phyloP scores from a whole-genome alignment of 495 filamentous ascomycete species.

The Corynascus novoguineensis region DNA sequence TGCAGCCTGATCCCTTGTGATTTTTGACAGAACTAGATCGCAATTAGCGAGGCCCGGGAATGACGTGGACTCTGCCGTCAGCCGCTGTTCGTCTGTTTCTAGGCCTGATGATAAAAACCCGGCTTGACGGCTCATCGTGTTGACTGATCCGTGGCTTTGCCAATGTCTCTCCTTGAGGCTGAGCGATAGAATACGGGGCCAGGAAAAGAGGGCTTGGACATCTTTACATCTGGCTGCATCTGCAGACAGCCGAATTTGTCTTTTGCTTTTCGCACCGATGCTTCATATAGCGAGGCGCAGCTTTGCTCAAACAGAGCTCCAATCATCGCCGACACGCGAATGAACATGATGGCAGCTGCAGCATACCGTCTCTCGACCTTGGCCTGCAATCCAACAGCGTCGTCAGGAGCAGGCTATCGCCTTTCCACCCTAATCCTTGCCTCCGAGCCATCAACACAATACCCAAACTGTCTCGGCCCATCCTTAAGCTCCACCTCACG shows the following conservation, averaged over 20 bases:
- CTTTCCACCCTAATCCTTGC: constrained; percentile 65
- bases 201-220: too few species aligned
- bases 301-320: not conserved
- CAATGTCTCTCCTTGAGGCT: too few species aligned
- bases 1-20: not conserved
- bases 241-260: too few species aligned
- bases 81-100: constrained; percentile 12
- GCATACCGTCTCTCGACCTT: too few species aligned
- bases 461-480: constrained; percentile 73
- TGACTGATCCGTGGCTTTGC: not conserved
- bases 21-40: constrained; percentile 1
- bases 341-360: not conserved
- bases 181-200: too few species aligned
- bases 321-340: not conserved
- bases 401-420: constrained; percentile 5
- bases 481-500: constrained; percentile 78
- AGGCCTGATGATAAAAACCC: constrained; percentile 37
- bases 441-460: constrained; percentile 67
- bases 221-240: too few species aligned
- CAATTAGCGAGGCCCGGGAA: constrained; percentile 36
- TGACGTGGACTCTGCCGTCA: constrained; percentile 12
- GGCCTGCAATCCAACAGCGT: not conserved
- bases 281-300: not conserved
- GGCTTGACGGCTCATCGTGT: constrained; percentile 14
- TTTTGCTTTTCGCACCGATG: not conserved